phyloP scores from a whole-genome alignment of 805 yeast genomes.

The Candida ficus region DNA sequence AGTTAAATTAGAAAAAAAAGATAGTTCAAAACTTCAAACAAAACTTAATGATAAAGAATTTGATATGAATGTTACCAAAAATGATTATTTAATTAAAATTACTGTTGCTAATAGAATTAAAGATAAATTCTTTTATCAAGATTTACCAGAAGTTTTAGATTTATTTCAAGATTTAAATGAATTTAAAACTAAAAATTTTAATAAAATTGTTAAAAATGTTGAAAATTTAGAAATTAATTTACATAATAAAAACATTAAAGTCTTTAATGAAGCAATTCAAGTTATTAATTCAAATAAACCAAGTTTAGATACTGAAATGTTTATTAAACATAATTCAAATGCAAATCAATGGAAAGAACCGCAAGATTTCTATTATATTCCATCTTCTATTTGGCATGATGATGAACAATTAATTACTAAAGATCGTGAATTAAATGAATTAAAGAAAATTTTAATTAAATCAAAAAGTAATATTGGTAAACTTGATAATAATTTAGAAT shows the following conservation, averaged over 20 bases:
- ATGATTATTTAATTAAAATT: slow-evolving; percentile 73
- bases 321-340: slow-evolving; percentile 72
- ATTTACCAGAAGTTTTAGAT: slow-evolving; percentile 85
- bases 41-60: slow-evolving; percentile 56
- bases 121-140: slow-evolving; percentile 90
- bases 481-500: slow-evolving; percentile 26
- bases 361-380: slow-evolving; percentile 74
- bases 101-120: slow-evolving; percentile 84
- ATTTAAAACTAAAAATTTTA: slow-evolving; percentile 64
- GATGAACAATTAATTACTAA: slow-evolving; percentile 69
- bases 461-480: slow-evolving; percentile 29
- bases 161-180: slow-evolving; percentile 81
- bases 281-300: slow-evolving; percentile 70
- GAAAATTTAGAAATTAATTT: slow-evolving; percentile 53
- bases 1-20: slow-evolving; percentile 60
- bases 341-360: slow-evolving; percentile 75
- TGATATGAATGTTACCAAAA: slow-evolving; percentile 88
- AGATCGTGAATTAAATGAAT: slow-evolving; percentile 45
- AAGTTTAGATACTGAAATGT: slow-evolving; percentile 79
- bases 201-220: slow-evolving; percentile 61
- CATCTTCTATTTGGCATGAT: slow-evolving; percentile 95
- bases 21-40: slow-evolving; percentile 39
- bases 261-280: slow-evolving; percentile 44
- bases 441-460: slow-evolving; percentile 42
- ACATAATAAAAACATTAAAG: slow-evolving; percentile 36